These are phyloP conservation scores for Capillidium heterosporum DNA, from an alignment of 371 early-diverging fungal species.

Conservation along the genomic window DNA sequence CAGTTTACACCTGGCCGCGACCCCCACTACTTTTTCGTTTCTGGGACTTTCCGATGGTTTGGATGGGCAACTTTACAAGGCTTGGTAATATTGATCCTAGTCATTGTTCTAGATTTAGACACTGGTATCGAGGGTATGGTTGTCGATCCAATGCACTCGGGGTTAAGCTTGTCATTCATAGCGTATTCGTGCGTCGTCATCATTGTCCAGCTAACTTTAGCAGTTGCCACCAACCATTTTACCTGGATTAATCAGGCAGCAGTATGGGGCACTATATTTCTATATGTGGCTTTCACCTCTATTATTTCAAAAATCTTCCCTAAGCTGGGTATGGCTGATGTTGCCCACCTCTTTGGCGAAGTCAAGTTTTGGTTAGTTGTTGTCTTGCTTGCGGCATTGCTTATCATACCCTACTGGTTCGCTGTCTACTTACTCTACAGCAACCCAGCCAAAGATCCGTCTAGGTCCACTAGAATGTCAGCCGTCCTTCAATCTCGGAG, in stretches of 20 bases:
- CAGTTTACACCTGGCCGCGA: constrained; percentile 4
- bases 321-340: not conserved
- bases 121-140: not conserved
- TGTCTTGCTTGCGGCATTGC: not conserved
- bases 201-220: constrained; percentile 2
- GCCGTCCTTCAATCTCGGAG: not conserved
- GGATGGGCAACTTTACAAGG: constrained; percentile 4
- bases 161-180: not conserved
- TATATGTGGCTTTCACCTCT: constrained; percentile 1
- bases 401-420: not conserved
- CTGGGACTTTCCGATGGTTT: constrained; percentile 4
- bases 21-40: not conserved
- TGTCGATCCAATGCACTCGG: not conserved
- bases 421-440: not conserved
- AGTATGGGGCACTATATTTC: constrained; percentile 1
- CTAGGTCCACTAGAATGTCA: not conserved
- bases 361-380: not conserved
- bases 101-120: not conserved
- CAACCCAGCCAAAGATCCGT: not conserved
- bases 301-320: not conserved
- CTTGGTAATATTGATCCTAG: not conserved
- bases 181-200: not conserved
- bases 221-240: constrained; percentile 4
- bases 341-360: not conserved
- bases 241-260: not conserved